Conservation (phyloP, 2,329 filamentous ascomycete species). For the Verticillium klebahnii region DNA sequence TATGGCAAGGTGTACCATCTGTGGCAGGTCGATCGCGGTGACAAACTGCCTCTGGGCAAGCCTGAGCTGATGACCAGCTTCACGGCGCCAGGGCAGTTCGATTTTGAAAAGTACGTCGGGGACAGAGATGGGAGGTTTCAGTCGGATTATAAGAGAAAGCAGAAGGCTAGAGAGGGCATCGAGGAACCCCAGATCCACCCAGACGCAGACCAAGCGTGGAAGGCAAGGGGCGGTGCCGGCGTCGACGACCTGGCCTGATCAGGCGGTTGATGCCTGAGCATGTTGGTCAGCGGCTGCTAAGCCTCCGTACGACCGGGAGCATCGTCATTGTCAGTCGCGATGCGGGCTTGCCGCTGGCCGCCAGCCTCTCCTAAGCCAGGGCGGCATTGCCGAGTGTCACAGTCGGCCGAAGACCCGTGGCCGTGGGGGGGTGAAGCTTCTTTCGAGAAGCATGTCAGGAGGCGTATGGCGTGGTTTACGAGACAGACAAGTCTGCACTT, state of each 20-base stretch:
- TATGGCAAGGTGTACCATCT: conserved; percentile 85
- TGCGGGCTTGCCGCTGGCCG: background rate
- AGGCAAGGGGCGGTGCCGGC: background rate
- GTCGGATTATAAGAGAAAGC: conserved; percentile 39
- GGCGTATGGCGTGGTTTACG: background rate
- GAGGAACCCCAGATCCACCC: conserved; percentile 35
- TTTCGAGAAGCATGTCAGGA: background rate
- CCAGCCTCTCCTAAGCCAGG: background rate
- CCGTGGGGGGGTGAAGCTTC: background rate
- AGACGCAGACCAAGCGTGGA: conserved; percentile 14
- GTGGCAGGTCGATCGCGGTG: conserved; percentile 78
- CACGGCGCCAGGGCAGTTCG: conserved; percentile 42
- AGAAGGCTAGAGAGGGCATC: conserved; percentile 36
- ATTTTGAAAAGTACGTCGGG: conserved; percentile 36
- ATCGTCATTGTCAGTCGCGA: background rate
- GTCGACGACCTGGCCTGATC: background rate
- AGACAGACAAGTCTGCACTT: background rate
- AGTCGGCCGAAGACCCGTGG: background rate
- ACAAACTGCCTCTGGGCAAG: conserved; percentile 48
- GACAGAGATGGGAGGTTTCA: conserved; percentile 43
- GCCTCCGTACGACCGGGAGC: background rate
- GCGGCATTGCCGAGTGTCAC: background rate
- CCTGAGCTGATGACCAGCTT: conserved; percentile 53
- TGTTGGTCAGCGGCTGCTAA: background rate
- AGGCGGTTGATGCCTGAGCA: background rate